Evolutionary conservation across 805 yeast genomes (phyloP), one percentile per base, ranked within the genome.

Genomic region (Pichia sporocuriosa): DNA sequence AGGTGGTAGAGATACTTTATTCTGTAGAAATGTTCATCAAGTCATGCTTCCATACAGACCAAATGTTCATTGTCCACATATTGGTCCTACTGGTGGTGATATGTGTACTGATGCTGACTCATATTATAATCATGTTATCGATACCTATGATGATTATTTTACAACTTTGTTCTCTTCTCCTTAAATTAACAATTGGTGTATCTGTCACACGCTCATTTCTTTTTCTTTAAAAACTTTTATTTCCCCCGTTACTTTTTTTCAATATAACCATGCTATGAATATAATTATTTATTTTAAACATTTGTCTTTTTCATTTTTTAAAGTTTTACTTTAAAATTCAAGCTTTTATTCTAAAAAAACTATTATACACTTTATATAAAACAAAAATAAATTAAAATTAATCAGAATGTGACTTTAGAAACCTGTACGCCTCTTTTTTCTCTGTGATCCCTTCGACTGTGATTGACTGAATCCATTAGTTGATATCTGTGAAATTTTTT

Each of bases 401-500:
- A 10, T 28, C 13, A 10, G 15, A 28, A 28, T 28, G 9, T 6
- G 7, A 16, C 5, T n/a, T 38, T 19, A 32, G 21, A 31, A 37
- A 7, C 39, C 35, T 8, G 37, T 8, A 19, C 26, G 39, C 39
- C 36, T 36, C 31, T 36, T 25, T 24, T 39, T 46, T n/a, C 28
- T 32, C 22, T 35, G 40, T 23, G 45, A 28, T 2, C 36, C 40
- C 20, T 23, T 35, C 7, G 38, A 28, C 23, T 26, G 34, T 22
- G 41, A 28, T 38, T 23, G 37, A 30, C 30, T 22, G 20, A 33
- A n/a, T 8, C 37, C 23, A 9, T 19, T 15, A 16, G 7, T 17
- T 17, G 41, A 19, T 17, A 19, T n/a, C 21, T 44, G 48, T 7
- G 44, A 41, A 11, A 35, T 32, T 8, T 35, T 33, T 24, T 36